Evolutionary conservation across 2,329 filamentous ascomycete genomes (phyloP), one percentile per base, ranked within the genome.

Genomic region (Cladosporium sp.): DNA sequence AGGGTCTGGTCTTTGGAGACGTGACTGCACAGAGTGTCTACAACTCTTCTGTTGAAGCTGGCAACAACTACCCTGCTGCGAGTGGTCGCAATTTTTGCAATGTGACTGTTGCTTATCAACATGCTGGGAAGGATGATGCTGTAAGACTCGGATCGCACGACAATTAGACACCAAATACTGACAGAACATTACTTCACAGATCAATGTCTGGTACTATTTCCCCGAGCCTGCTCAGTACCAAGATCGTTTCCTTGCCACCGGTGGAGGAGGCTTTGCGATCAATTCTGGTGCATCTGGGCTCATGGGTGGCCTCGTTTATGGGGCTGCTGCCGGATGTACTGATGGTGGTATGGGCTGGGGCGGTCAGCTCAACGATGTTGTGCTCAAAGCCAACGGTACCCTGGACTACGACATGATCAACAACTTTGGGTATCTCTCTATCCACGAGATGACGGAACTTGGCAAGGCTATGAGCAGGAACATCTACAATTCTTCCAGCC

Each of bases 341-440:
- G 77, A 80, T 58, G 79, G 76, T 13, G 79, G 80, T 1, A 82
- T 80, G 61, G 79, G 78, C 28, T 69, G 70, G 28, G 80, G 80
- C 61, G 50, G 45, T 19, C 24, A 58, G 25, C 36, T 56, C 74
- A 49, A 39, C 24, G 45, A 57, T 22, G 20, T 57, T 13, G 54
- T 57, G n/a, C 44, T 57, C 44, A 49, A 7, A 7, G 64, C 58
- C 15, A 81, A 83, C 58, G 80, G 79, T 10, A 76, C 77, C 3
- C 71, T 80, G 62, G 80, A 83, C 66, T 82, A 74, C 70, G 73
- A 82, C 34, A 69, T 75, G 1, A 71, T 75, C 3, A 75, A 78
- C 68, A 79, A 77, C 71, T 82, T 81, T 54, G 74, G 70, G 0
- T 83, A 83, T 68, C 72, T 77, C 60, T 80, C 76, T 0, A 69